These are phyloP conservation scores for Saturnispora sekii DNA, from an alignment of 805 yeast genomes.

Conservation along the genomic window DNA sequence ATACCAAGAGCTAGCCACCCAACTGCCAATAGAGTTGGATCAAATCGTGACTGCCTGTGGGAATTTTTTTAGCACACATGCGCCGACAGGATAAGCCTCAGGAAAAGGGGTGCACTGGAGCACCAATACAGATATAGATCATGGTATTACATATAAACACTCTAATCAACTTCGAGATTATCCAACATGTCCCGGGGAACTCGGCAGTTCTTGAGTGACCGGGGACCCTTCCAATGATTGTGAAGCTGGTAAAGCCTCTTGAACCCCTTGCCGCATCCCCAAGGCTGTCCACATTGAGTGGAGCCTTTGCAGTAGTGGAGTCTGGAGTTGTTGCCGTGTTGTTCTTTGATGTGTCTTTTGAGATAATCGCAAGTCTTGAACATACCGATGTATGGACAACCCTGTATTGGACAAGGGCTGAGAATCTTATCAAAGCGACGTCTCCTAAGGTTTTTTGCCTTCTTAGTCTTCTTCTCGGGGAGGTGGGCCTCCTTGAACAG, in stretches of 20 bases:
- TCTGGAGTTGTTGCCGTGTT: slow-evolving; percentile 19
- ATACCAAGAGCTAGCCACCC: not conserved
- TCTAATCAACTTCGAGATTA: not conserved
- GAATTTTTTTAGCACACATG: too few relatives aligned
- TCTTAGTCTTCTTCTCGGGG: too few relatives aligned
- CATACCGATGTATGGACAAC: slow-evolving; percentile 24
- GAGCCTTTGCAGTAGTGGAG: slow-evolving; percentile 22
- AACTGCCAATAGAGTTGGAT: too few relatives aligned
- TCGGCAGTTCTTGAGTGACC: slow-evolving; percentile 24
- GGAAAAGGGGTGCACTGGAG: too few relatives aligned
- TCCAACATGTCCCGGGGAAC: slow-evolving; percentile 17
- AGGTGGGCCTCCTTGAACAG: not conserved
- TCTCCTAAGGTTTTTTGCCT: not conserved
- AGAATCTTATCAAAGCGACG: slow-evolving; percentile 4
- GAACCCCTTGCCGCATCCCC: slow-evolving; percentile 27
- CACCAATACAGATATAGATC: too few relatives aligned
- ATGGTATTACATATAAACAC: too few relatives aligned
- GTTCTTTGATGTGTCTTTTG: slow-evolving; percentile 25
- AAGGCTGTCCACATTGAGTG: slow-evolving; percentile 15
- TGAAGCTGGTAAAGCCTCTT: slow-evolving; percentile 27
- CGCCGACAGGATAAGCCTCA: too few relatives aligned
- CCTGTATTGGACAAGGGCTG: slow-evolving; percentile 6
- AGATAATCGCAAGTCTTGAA: slow-evolving; percentile 24
- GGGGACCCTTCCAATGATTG: slow-evolving; percentile 27
- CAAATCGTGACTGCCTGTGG: too few relatives aligned